A percentile compares a stretch with the other conserved stretches of the same genome.
Evolutionary conservation across 495 filamentous ascomycete genomes (phyloP).

Genomic region (Hypoxylon intermedium): DNA sequence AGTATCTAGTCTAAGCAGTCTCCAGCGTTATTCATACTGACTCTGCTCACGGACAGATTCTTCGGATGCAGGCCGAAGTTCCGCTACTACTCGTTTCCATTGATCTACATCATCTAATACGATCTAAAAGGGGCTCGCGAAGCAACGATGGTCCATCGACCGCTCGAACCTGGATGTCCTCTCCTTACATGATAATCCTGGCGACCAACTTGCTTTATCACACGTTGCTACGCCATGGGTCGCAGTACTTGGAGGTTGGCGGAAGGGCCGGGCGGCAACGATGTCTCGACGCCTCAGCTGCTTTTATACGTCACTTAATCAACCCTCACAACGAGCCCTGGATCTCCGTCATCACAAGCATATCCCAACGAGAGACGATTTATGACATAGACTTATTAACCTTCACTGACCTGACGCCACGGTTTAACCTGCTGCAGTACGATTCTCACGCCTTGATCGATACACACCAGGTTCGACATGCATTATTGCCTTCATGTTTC

Average conservation of each 20-base stretch:
- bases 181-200: background rate
- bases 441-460: slow-evolving; percentile 24
- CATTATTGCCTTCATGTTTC: slow-evolving; percentile 13
- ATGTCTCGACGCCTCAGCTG: slow-evolving; percentile 1
- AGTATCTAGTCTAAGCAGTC: slow-evolving; percentile 20
- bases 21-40: slow-evolving; percentile 17
- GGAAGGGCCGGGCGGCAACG: background rate
- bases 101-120: slow-evolving; percentile 9
- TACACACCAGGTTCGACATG: slow-evolving; percentile 18
- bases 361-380: slow-evolving; percentile 37
- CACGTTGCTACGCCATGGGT: background rate
- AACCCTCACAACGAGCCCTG: slow-evolving; percentile 21
- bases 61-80: slow-evolving; percentile 44
- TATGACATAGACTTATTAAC: slow-evolving; percentile 40
- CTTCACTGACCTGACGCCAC: slow-evolving; percentile 30
- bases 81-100: slow-evolving; percentile 41
- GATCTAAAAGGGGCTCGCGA: background rate
- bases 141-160: background rate
- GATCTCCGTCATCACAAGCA: slow-evolving; percentile 36
- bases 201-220: background rate
- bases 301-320: background rate
- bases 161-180: background rate
- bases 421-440: slow-evolving; percentile 19
- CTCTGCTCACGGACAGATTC: slow-evolving; percentile 38
- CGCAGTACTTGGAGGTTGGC: slow-evolving; percentile 4